phyloP scores from a whole-genome alignment of 1,284 basidiomycete species.

The Melampsora larici-populina region DNA sequence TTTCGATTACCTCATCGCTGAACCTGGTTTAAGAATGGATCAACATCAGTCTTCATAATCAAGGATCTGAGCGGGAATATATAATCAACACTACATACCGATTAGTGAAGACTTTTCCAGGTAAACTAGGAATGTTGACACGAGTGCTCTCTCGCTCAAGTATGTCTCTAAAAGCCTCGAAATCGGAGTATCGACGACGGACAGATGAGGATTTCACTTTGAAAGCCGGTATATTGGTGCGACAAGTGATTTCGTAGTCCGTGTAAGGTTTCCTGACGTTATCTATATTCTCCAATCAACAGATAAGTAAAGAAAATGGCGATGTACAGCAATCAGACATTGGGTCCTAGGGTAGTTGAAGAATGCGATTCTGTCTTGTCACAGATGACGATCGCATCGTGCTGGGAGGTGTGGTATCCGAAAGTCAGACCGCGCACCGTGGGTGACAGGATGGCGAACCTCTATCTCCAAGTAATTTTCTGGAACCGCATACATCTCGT shows the following conservation, averaged over 20 bases:
- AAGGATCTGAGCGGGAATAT: not conserved
- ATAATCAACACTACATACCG: conserved; percentile 33
- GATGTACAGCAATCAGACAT: conserved; percentile 30
- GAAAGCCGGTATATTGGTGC: conserved; percentile 99
- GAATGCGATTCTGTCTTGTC: not conserved
- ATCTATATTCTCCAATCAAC: conserved; percentile 57
- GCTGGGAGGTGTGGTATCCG: not conserved
- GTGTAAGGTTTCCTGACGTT: conserved; percentile 98
- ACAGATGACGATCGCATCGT: not conserved
- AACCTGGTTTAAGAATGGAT: conserved; percentile 65
- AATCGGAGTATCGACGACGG: conserved; percentile 92
- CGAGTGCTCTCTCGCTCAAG: conserved; percentile 93
- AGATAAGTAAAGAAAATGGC: not conserved
- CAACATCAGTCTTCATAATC: not conserved
- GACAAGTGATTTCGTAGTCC: conserved; percentile 97
- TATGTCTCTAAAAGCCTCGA: conserved; percentile 97
- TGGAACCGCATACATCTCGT: conserved; percentile 91
- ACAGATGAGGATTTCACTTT: conserved; percentile 92
- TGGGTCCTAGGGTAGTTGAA: not conserved
- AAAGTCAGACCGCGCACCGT: conserved; percentile 63
- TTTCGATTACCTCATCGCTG: conserved; percentile 95
- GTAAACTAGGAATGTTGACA: conserved; percentile 94
- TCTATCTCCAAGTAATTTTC: conserved; percentile 99
- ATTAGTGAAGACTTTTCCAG: conserved; percentile 69
- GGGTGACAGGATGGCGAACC: conserved; percentile 92